phyloP scores from a whole-genome alignment of 1,284 basidiomycete genomes.

The Apiotrichum gracile region DNA sequence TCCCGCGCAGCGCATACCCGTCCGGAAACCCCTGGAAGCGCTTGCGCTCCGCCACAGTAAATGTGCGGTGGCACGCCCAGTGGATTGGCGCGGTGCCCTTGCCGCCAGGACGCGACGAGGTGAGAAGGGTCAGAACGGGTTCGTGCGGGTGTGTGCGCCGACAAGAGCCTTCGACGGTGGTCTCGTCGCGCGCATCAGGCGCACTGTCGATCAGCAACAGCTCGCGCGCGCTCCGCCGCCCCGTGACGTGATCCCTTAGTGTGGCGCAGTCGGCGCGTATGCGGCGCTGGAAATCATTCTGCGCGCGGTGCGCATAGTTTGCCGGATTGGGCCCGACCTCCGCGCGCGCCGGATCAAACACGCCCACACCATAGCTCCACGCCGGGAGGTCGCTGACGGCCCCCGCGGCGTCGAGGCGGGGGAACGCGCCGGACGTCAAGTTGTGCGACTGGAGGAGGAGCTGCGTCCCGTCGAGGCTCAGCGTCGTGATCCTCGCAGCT shows the following conservation, averaged over 20 bases:
- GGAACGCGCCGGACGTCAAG: constrained; percentile 17
- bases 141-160: background rate
- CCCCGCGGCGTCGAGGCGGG: constrained; percentile 22
- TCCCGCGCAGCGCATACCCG: constrained; percentile 16
- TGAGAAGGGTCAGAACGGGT: constrained; percentile 16
- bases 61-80: constrained; percentile 14
- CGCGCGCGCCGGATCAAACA: background rate
- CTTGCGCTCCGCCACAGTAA: constrained; percentile 25
- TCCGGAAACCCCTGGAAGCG: constrained; percentile 29
- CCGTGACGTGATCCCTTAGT: constrained; percentile 20
- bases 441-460: background rate
- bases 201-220: constrained; percentile 7
- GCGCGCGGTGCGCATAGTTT: constrained; percentile 5
- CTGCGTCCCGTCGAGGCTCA: constrained; percentile 4
- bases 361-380: constrained; percentile 7
- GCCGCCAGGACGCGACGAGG: constrained; percentile 10
- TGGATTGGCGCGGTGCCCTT: constrained; percentile 17
- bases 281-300: constrained; percentile 15
- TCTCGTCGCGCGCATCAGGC: background rate
- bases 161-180: background rate
- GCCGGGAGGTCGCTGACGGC: constrained; percentile 27
- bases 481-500: constrained; percentile 9
- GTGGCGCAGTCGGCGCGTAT: constrained; percentile 1
- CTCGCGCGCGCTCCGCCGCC: constrained; percentile 3
- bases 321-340: constrained; percentile 9